Evolutionary conservation across 75 land plant species (phyloP).

Genomic region (Pinus albicaulis): DNA sequence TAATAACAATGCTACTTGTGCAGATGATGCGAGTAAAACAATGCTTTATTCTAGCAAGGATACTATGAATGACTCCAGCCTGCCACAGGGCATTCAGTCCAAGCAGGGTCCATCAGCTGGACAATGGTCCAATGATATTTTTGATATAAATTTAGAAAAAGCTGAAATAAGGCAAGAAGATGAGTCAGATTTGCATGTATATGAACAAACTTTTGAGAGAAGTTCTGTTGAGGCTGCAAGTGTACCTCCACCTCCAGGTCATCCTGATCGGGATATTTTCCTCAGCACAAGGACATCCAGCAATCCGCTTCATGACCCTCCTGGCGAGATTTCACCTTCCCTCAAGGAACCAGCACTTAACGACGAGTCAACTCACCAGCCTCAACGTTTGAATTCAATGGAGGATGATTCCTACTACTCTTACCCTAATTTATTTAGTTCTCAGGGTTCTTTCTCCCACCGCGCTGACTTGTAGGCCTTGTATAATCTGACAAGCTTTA

Average conservation of each 20-base stretch:
- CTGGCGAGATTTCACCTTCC: neutral
- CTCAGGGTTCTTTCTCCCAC: constrained; percentile 5
- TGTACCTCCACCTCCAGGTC: neutral
- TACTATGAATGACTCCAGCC: neutral
- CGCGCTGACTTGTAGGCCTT: too few species aligned
- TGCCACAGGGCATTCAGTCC: constrained; percentile 3
- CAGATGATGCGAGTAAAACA: neutral
- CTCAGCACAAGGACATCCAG: neutral
- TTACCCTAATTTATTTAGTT: constrained; percentile 24
- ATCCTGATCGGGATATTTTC: neutral
- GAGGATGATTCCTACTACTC: constrained; percentile 27
- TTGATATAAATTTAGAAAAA: constrained; percentile 10
- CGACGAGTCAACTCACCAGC: neutral
- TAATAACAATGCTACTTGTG: neutral
- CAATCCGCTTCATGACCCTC: constrained; percentile 4
- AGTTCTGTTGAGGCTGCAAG: neutral
- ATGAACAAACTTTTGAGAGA: neutral
- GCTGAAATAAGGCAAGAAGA: neutral
- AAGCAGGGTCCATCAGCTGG: neutral
- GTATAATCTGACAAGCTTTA: too few species aligned
- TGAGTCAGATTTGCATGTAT: neutral
- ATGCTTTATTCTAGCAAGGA: neutral
- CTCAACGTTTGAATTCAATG: constrained; percentile 12
- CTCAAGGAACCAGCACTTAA: neutral
- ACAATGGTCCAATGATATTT: constrained; percentile 5